These are phyloP conservation scores for Aureobasidium leucospermi DNA, from an alignment of 2,329 filamentous ascomycete species.

Conservation along the genomic window DNA sequence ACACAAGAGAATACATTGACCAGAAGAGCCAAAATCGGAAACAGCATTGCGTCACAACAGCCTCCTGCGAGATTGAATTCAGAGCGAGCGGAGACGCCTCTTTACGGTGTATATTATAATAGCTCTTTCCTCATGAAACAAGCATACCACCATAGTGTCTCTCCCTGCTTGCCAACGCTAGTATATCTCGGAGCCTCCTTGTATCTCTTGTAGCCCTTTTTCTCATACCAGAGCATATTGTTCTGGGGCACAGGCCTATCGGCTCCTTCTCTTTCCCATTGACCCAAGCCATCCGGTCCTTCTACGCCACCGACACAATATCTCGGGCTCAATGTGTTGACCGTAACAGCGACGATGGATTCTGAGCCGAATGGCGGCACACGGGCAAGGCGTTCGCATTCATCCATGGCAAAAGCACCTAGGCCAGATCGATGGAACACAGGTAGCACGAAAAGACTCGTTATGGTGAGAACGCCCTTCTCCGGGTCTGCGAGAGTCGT, in stretches of 20 bases:
- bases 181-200: conserved; percentile 17
- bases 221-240: conserved; percentile 16
- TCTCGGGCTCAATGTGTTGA: conserved; percentile 16
- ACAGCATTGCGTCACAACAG: too few relatives aligned
- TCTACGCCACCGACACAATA: conserved; percentile 13
- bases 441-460: conserved; percentile 18
- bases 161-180: not conserved
- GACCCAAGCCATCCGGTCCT: conserved; percentile 15
- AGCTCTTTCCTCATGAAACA: conserved; percentile 1
- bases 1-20: too few relatives aligned
- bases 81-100: too few relatives aligned
- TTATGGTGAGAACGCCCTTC: conserved; percentile 16
- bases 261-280: conserved; percentile 4
- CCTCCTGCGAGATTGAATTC: too few relatives aligned
- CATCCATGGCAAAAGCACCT: conserved; percentile 17
- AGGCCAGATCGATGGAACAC: conserved; percentile 15
- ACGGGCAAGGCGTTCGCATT: conserved; percentile 15
- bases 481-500: conserved; percentile 10
- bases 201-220: conserved; percentile 16
- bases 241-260: conserved; percentile 1
- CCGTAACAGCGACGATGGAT: conserved; percentile 14
- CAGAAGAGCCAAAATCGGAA: too few relatives aligned
- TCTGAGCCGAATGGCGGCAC: conserved; percentile 15
- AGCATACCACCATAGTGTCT: conserved; percentile 2
- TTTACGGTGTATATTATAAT: not conserved